Evolutionary conservation across 306 rosid genomes (phyloP), one percentile per base, ranked within the genome.

Genomic region (Comarum palustre): DNA sequence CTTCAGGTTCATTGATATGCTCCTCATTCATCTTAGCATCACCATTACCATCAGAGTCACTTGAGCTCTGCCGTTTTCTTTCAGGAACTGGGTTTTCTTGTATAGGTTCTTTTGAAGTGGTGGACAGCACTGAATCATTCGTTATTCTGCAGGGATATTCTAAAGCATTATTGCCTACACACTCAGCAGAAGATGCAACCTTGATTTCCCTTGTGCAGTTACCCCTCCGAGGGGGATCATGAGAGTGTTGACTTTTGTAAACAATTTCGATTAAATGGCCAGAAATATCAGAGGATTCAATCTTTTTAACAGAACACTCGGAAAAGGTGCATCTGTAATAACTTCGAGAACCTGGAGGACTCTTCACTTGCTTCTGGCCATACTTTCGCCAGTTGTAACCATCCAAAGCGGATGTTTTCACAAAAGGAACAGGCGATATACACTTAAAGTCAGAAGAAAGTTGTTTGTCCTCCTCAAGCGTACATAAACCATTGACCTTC

Each of bases 281-380:
- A 14, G 75, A 82, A 76, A 87, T 84, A 76, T 91, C 84, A 69
- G 89, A 86, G 68, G 90, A 89, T 83, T 93, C 98, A 69, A 93
- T 88, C 84, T 93, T 93, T 87, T 93, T 93, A 46, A 89, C 96
- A 45, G 45, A 43, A 77, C 98, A 93, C 66, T 83, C 90, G 16
- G 88, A 82, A 84, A 77, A 83, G 57, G 94, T 87, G 79, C 98
- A 93, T 84, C 84, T 89, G 66, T 91, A 93, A 84, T 93, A 93
- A 84, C 98, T 89, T 69, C 98, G 88, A 45, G 93, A 93, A 77
- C 98, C 97, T 70, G 82, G 82, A 46, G 98, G 92, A 84, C 96
- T 89, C 90, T 93, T 93, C 60, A 93, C 98, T 85, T 93, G 98
- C 87, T 93, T 93, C 86, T 93, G 98, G 77, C 98, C 98, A 82